Evolutionary conservation across 2,329 filamentous ascomycete species (phyloP).

Genomic region (Xylariaceae sp.): DNA sequence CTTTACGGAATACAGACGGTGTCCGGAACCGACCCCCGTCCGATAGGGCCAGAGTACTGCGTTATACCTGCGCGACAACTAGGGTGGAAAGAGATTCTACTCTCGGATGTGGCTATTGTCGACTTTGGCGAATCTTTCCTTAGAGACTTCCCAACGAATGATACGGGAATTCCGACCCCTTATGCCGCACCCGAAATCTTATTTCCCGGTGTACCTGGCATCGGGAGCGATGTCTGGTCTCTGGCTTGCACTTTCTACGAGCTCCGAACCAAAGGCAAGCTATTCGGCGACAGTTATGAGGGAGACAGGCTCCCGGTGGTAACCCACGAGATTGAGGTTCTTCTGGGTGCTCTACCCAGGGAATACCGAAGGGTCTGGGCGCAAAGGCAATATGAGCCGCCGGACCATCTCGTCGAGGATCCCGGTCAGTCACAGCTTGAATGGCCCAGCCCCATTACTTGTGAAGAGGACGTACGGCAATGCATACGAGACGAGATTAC

Average conservation of each 20-base stretch:
- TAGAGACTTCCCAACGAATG: neutral
- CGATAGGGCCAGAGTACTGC: neutral
- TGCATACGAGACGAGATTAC: neutral
- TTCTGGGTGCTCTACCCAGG: neutral
- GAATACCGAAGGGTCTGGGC: neutral
- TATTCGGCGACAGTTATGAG: neutral
- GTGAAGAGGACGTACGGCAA: neutral
- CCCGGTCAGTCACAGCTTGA: too few species aligned
- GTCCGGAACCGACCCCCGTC: neutral
- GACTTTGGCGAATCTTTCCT: constrained; percentile 3
- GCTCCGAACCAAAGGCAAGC: neutral
- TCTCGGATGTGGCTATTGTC: constrained; percentile 1
- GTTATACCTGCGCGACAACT: neutral
- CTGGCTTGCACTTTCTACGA: constrained; percentile 2
- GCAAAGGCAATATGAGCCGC: too few species aligned
- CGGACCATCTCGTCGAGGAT: too few species aligned
- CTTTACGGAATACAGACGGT: neutral
- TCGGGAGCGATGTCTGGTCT: constrained; percentile 2
- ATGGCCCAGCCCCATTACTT: neutral
- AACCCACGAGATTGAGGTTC: neutral
- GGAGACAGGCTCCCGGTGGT: neutral
- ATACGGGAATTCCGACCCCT: neutral
- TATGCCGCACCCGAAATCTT: constrained; percentile 1
- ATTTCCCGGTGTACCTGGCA: neutral
- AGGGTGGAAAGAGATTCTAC: neutral